Evolutionary conservation across 768 basidiomycete genomes (phyloP), one percentile per base, ranked within the genome.

Genomic region (Chalciporus chontae): DNA sequence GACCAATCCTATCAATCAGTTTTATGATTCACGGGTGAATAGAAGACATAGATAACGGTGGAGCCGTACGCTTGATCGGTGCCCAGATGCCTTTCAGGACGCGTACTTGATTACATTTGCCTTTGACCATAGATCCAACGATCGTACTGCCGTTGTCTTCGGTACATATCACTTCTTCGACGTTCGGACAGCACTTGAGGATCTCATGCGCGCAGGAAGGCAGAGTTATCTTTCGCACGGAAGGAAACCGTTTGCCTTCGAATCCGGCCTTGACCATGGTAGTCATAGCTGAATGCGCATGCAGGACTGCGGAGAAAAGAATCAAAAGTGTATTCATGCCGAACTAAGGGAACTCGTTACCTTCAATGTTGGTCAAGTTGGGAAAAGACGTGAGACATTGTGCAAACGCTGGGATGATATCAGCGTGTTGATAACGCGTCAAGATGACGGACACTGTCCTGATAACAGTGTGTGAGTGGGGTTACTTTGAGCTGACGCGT

Each of bases 351-450:
- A 38, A 3, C 36, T 3, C 23, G 2, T 0, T 39, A 48, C 59
- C 39, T 43, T 61, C 52, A 5, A 52, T 43, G 14, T 37, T 26
- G 13, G 43, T 17, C n/a, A 58, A 47, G 13, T 52, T 57, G 23
- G 54, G 46, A 4, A 45, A 8, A 5, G 21, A 45, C 0, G 40
- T 43, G 7, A 51, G 50, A 36, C 46, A 49, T 13, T 31, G 36
- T 36, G 40, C 55, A 18, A 64, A 37, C 11, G n/a, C 51, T 8
- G 43, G 43, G 15, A 49, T 17, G n/a, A 53, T 45, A 17, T 57
- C 41, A 2, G 29, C 19, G 8, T 19, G 15, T 11, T 32, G 43
- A 17, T 40, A 45, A 3, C 36, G 24, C 29, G 41, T 50, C 17
- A 48, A 10, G 11, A 42, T 21, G 21, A 50, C 27, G 5, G 47